Percentiles rank a stretch among this genome's conserved stretches.
Conservation (phyloP, 371 early-diverging fungal genomes). For the Saksenaea oblongispora region DNA sequence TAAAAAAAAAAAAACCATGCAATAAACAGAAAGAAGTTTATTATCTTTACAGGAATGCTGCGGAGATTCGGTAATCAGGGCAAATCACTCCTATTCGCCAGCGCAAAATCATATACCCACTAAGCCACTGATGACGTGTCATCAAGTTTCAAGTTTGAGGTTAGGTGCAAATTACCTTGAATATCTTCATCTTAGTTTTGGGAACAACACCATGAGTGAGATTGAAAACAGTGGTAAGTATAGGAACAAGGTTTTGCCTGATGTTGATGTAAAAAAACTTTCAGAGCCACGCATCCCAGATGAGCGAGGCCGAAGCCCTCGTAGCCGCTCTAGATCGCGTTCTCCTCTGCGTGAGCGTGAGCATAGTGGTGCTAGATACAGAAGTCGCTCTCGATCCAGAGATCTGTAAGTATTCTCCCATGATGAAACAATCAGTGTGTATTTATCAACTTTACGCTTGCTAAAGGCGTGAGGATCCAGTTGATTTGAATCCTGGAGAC, state of each 20-base stretch:
- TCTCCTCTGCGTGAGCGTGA: slow-evolving; percentile 49
- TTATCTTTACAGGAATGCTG: too few species aligned
- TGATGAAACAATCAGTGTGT: neutral
- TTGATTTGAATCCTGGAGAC: slow-evolving; percentile 70
- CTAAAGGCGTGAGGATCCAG: slow-evolving; percentile 29
- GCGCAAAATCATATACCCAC: neutral
- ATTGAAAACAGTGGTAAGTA: slow-evolving; percentile 18
- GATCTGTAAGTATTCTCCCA: slow-evolving; percentile 27
- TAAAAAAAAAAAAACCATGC: too few species aligned
- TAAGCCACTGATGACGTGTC: neutral
- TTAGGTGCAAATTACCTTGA: neutral
- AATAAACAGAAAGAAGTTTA: too few species aligned
- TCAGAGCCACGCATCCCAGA: slow-evolving; percentile 41
- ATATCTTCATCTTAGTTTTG: neutral
- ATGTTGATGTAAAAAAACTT: neutral
- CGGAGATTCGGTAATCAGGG: too few species aligned
- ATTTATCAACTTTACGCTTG: slow-evolving; percentile 4
- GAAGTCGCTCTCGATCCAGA: slow-evolving; percentile 53
- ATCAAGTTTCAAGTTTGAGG: neutral
- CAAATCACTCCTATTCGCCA: too few species aligned
- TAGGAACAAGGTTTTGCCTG: neutral
- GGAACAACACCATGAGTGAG: slow-evolving; percentile 16
- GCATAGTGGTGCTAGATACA: slow-evolving; percentile 45
- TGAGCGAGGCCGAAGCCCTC: slow-evolving; percentile 48
- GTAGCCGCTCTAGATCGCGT: slow-evolving; percentile 49